A percentile compares a stretch with the other conserved stretches of the same genome.
Conservation (phyloP, 2,329 filamentous ascomycete genomes). For the Botrytis byssoidea region DNA sequence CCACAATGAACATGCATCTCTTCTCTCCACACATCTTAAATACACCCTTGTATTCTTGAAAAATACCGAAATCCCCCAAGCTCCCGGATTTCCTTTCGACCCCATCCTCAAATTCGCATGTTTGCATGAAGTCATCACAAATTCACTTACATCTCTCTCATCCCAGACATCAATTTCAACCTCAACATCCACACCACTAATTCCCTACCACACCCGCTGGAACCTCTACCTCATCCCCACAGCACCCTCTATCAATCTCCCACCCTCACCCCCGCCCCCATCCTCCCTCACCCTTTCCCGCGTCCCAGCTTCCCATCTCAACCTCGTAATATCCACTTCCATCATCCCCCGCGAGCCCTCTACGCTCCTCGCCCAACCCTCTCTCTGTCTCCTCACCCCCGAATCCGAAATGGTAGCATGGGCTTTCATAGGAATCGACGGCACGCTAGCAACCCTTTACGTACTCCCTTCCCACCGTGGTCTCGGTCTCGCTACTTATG, state of each 20-base stretch:
- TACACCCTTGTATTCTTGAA: conserved; percentile 30
- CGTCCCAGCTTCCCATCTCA: conserved; percentile 33
- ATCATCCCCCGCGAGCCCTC: conserved; percentile 30
- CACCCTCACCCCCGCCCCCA: conserved; percentile 18
- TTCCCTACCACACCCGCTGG: conserved; percentile 16
- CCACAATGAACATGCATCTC: conserved; percentile 1
- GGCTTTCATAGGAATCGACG: conserved; percentile 36
- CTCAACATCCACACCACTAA: conserved; percentile 20
- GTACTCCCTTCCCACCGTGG: conserved; percentile 35
- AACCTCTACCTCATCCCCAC: background rate
- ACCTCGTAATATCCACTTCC: conserved; percentile 35
- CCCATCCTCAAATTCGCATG: conserved; percentile 32
- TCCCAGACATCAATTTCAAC: conserved; percentile 22
- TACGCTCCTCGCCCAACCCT: conserved; percentile 33
- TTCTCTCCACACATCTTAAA: conserved; percentile 25
- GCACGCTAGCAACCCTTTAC: conserved; percentile 34
- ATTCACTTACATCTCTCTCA: conserved; percentile 22
- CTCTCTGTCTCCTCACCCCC: conserved; percentile 28
- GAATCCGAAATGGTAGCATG: conserved; percentile 32
- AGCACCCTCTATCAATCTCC: background rate
- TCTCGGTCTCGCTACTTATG: conserved; percentile 32
- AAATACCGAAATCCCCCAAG: conserved; percentile 28
- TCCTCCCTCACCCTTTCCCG: conserved; percentile 26
- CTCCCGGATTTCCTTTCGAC: conserved; percentile 38
- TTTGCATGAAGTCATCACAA: conserved; percentile 28